phyloP scores from a whole-genome alignment of 2,329 filamentous ascomycete genomes.

The Elsinoe arachidis region DNA sequence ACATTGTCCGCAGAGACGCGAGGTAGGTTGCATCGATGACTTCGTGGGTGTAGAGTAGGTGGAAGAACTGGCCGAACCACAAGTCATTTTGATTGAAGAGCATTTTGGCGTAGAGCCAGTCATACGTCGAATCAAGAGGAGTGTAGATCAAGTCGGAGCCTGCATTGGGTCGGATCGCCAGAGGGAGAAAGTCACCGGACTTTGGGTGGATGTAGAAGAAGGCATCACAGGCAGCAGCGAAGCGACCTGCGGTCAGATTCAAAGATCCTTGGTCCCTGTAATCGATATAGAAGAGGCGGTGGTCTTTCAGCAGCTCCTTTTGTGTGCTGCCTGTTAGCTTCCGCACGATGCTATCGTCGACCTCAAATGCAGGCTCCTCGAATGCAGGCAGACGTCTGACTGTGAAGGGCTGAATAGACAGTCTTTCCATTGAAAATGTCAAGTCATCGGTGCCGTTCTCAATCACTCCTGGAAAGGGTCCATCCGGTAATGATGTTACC shows the following conservation, averaged over 20 bases:
- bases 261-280: conserved; percentile 30
- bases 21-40: conserved; percentile 37
- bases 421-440: conserved; percentile 41
- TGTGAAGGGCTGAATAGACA: conserved; percentile 36
- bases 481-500: conserved; percentile 30
- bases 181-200: conserved; percentile 39
- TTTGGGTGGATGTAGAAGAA: conserved; percentile 39
- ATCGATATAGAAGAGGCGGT: conserved; percentile 39
- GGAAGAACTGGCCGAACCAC: conserved; percentile 37
- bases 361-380: conserved; percentile 31
- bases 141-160: conserved; percentile 39
- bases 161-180: conserved; percentile 42
- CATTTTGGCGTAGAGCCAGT: conserved; percentile 46
- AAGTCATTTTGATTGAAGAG: conserved; percentile 43
- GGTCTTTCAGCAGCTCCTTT: conserved; percentile 26
- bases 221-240: conserved; percentile 36
- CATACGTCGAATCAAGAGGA: conserved; percentile 35
- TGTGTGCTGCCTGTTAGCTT: conserved; percentile 29
- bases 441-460: conserved; percentile 41
- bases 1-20: conserved; percentile 40
- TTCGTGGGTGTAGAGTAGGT: conserved; percentile 38
- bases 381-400: conserved; percentile 27
- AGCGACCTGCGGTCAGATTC: conserved; percentile 24
- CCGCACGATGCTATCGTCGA: conserved; percentile 26
- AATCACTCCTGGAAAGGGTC: conserved; percentile 30